These are phyloP conservation scores for Lactifluus rugatus DNA, from an alignment of 768 basidiomycete species.

Conservation along the genomic window DNA sequence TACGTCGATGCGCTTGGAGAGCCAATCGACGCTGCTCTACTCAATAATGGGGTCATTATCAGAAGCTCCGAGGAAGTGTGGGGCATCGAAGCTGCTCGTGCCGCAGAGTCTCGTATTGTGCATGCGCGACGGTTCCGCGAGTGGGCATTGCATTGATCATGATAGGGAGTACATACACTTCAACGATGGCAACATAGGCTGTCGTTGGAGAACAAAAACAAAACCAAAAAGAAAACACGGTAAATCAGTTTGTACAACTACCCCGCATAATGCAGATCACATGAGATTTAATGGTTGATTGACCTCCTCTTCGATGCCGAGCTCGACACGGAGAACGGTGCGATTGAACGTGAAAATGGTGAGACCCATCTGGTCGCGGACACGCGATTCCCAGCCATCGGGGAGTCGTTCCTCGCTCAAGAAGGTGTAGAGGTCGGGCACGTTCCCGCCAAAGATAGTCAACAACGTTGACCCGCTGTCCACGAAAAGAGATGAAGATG, in stretches of 20 bases:
- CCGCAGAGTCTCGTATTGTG: background rate
- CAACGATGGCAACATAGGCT: no score
- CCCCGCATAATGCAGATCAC: background rate
- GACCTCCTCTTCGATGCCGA: slow-evolving; percentile 26
- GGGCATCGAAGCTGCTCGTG: slow-evolving; percentile 8
- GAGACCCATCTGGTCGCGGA: slow-evolving; percentile 46
- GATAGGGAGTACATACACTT: no score
- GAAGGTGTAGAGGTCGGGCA: slow-evolving; percentile 43
- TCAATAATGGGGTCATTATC: background rate
- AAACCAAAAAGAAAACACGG: background rate
- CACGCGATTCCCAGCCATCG: slow-evolving; percentile 58
- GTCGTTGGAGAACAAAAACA: no score
- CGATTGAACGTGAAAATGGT: slow-evolving; percentile 49
- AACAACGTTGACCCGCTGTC: slow-evolving; percentile 52
- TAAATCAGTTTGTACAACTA: background rate
- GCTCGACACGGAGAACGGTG: slow-evolving; percentile 25
- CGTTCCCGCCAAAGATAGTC: slow-evolving; percentile 55
- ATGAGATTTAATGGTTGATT: slow-evolving; percentile 5
- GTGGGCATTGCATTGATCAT: slow-evolving; percentile 2
- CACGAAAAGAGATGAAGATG: background rate
- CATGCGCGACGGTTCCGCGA: slow-evolving; percentile 9
- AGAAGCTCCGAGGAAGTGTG: slow-evolving; percentile 14
- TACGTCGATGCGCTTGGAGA: slow-evolving; percentile 24
- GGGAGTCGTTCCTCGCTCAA: slow-evolving; percentile 64
- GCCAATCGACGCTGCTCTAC: background rate